A percentile compares a stretch with the other conserved stretches of the same genome.
Evolutionary conservation across 805 yeast genomes (phyloP).

Genomic region (Candida ipomoeae): DNA sequence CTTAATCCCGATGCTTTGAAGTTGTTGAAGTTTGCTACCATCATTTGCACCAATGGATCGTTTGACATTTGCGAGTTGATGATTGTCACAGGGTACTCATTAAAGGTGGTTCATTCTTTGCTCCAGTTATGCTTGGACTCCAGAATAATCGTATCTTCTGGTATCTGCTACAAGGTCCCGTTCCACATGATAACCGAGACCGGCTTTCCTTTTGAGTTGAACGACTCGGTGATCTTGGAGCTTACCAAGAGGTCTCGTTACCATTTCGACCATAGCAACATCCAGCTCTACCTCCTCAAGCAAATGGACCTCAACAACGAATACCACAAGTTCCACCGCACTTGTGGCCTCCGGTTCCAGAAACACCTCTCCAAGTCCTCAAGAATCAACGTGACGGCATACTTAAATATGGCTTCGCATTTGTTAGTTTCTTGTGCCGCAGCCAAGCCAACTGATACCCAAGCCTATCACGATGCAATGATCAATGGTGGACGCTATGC

Average conservation of each 20-base stretch:
- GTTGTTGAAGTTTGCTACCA: slow-evolving; percentile 39
- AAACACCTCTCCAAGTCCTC: slow-evolving; percentile 19
- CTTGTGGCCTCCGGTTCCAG: slow-evolving; percentile 41
- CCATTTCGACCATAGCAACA: slow-evolving; percentile 39
- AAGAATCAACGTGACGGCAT: slow-evolving; percentile 18
- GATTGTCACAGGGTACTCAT: slow-evolving; percentile 32
- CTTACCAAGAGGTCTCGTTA: slow-evolving; percentile 35
- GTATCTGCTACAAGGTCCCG: slow-evolving; percentile 46
- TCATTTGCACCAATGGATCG: slow-evolving; percentile 33
- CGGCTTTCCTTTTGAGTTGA: slow-evolving; percentile 26
- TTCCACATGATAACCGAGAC: slow-evolving; percentile 32
- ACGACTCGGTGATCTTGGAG: slow-evolving; percentile 28
- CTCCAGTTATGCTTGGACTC: slow-evolving; percentile 31
- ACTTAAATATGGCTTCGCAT: slow-evolving; percentile 39
- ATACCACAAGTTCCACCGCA: slow-evolving; percentile 29
- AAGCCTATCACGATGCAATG: slow-evolving; percentile 36
- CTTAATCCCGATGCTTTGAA: slow-evolving; percentile 15
- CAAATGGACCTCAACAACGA: slow-evolving; percentile 24
- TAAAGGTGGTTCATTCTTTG: slow-evolving; percentile 28
- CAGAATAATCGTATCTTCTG: slow-evolving; percentile 34
- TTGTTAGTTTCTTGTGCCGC: slow-evolving; percentile 33
- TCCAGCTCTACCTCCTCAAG: slow-evolving; percentile 29
- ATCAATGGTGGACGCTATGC: slow-evolving; percentile 44
- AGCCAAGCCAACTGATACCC: slow-evolving; percentile 29
- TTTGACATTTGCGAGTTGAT: slow-evolving; percentile 37